Evolutionary conservation across 805 yeast genomes (phyloP).

Genomic region (Helenozyma rhizophorensis): DNA sequence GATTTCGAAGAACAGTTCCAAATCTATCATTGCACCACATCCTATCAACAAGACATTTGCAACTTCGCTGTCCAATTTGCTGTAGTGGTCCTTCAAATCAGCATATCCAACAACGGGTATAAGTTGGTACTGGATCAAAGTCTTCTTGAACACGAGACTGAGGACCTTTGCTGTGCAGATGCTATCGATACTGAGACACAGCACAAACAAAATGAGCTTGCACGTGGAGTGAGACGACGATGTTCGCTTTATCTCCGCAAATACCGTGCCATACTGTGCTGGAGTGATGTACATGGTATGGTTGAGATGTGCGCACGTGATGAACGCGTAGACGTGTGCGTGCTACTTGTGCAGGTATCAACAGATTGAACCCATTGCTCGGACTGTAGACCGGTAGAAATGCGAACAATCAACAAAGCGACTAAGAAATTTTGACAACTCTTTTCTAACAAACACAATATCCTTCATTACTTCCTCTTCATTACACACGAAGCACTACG

Average conservation of each 20-base stretch:
- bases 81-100: conserved; percentile 64
- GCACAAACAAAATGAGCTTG: conserved; percentile 78
- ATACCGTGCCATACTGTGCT: conserved; percentile 60
- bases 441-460: too few relatives aligned
- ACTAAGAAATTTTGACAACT: too few relatives aligned
- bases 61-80: conserved; percentile 66
- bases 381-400: too few relatives aligned
- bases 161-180: conserved; percentile 83
- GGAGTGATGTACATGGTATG: conserved; percentile 69
- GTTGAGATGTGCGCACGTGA: conserved; percentile 3
- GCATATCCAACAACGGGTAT: conserved; percentile 91
- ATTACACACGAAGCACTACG: background rate
- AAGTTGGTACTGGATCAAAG: conserved; percentile 79
- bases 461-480: background rate
- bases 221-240: conserved; percentile 91
- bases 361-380: too few relatives aligned
- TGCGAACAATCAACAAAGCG: too few relatives aligned
- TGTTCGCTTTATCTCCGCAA: conserved; percentile 61
- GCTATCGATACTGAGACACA: conserved; percentile 89
- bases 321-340: conserved; percentile 3
- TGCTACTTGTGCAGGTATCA: too few relatives aligned
- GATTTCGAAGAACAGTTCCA: conserved; percentile 68
- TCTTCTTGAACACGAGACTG: conserved; percentile 65
- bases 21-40: conserved; percentile 89
- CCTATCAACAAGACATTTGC: conserved; percentile 77